A percentile compares a stretch with the other conserved stretches of the same genome.
These are phyloP conservation scores for Elsinoe australis DNA, from an alignment of 2,329 filamentous ascomycete genomes.

Conservation along the genomic window DNA sequence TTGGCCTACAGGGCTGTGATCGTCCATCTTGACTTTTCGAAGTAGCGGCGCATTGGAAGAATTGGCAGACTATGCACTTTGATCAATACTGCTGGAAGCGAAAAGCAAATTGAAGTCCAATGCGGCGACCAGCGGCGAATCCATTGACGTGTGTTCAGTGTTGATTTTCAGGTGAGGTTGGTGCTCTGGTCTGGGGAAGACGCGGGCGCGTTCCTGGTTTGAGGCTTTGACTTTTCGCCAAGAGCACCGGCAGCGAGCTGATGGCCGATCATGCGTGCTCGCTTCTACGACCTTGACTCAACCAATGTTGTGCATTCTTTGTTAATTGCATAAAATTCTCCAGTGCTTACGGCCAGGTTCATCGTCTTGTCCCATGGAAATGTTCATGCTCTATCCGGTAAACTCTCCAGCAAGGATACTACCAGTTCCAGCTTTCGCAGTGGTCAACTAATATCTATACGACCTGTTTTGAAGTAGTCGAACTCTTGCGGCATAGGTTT, in stretches of 20 bases:
- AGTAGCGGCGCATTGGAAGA: constrained; percentile 6
- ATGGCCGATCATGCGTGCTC: neutral
- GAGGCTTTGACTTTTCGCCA: too few relatives aligned
- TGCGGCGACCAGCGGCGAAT: neutral
- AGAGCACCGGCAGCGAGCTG: neutral
- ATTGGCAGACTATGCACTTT: constrained; percentile 11
- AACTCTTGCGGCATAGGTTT: too few relatives aligned
- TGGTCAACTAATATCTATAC: too few relatives aligned
- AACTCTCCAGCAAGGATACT: too few relatives aligned
- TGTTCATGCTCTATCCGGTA: too few relatives aligned
- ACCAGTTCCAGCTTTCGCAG: too few relatives aligned
- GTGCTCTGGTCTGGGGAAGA: constrained; percentile 5
- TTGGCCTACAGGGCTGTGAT: neutral
- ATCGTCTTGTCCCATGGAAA: too few relatives aligned
- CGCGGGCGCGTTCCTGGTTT: constrained; percentile 1
- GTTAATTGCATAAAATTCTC: too few relatives aligned
- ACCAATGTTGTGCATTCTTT: too few relatives aligned
- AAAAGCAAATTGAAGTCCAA: constrained; percentile 7
- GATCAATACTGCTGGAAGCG: constrained; percentile 1
- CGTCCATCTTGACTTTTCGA: constrained; percentile 3
- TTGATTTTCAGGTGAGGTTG: neutral
- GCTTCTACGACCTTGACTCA: too few relatives aligned
- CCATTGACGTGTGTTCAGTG: neutral
- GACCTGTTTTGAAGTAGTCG: too few relatives aligned
- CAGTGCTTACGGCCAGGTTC: too few relatives aligned